Conservation (phyloP, 345 rosid species). For the Passiflora organensis region DNA sequence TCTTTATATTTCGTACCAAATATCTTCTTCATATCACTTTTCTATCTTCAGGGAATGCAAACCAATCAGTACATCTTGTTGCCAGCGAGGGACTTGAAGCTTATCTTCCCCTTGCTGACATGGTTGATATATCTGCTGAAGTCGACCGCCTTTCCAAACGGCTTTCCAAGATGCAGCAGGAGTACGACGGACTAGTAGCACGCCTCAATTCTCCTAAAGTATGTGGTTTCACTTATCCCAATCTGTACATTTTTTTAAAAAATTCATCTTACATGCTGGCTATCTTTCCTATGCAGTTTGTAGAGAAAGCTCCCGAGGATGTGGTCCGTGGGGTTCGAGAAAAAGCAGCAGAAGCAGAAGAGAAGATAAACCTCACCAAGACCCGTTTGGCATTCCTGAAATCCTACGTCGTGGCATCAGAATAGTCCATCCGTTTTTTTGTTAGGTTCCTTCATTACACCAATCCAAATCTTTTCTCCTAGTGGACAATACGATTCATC, state of each 20-base stretch:
- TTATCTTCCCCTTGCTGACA: constrained; percentile 85
- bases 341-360: constrained; percentile 84
- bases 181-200: constrained; percentile 62
- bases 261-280: constrained; percentile 1
- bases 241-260: neutral
- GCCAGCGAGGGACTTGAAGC: constrained; percentile 98
- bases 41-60: constrained; percentile 55
- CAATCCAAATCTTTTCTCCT: no score
- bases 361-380: constrained; percentile 78
- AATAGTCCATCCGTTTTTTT: constrained; percentile 18
- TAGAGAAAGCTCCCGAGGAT: constrained; percentile 81
- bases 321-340: constrained; percentile 70
- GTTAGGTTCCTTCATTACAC: no score
- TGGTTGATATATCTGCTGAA: constrained; percentile 91
- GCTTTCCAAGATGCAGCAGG: constrained; percentile 79
- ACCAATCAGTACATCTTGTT: constrained; percentile 79
- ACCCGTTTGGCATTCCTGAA: constrained; percentile 68
- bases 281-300: constrained; percentile 43
- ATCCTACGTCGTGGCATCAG: constrained; percentile 55
- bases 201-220: constrained; percentile 83
- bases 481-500: no score
- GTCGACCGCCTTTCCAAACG: constrained; percentile 86
- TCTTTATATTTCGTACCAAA: no score
- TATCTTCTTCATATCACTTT: neutral
- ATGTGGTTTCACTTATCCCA: constrained; percentile 16